Base-by-base conservation (phyloP, 164 flowering plant genomes). In the Vitis labrusca region DNA sequence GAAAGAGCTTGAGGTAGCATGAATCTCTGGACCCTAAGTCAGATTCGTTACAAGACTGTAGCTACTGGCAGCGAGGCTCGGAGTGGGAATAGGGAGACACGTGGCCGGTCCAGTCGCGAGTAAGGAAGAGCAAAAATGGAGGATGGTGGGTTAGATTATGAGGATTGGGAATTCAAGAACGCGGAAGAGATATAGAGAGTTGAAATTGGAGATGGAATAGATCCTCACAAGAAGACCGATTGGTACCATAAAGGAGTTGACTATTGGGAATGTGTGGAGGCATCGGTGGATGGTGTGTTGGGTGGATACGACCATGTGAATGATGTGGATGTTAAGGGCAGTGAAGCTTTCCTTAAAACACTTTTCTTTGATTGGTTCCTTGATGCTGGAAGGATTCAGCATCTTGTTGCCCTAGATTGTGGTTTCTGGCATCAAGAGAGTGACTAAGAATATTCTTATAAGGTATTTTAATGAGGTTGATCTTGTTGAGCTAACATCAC, bases 241-340 rank as follows among this genome's bases (percentile, higher is more conserved):
- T 94, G 98, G 98, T 94, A 94, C 76, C 75, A 70, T 10, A 69
- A 85, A 49, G 97, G 97, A 60, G 92, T 94, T 47, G 84, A 85
- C 19, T 92, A 92, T 68, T 94, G 97, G 98, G 74, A 94, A 78
- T 97, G 89, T 32, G 91, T 95, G 61, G 97, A 91, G 76, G 96
- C 99, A 14, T 84, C 98, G 2, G 88, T 91, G 13, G 93, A 95
- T 83, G 99, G 99, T 7, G 97, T 95, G 30, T 71, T 95, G 73
- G 98, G 99, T 61, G 99, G 99, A 27, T 95, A 86, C 68, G 98
- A 89, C 2, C 85, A 81, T 71, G 97, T 95, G 61, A 91, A 89
- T 75, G 93, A 86, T 9, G 73, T 83, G 27, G 99, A 95, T 76
- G 78, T 95, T 3, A 82, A 76, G 73, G 82, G 73, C 3, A 93